phyloP scores from a whole-genome alignment of 371 early-diverging fungal genomes.

The Mortierella polycephala region DNA sequence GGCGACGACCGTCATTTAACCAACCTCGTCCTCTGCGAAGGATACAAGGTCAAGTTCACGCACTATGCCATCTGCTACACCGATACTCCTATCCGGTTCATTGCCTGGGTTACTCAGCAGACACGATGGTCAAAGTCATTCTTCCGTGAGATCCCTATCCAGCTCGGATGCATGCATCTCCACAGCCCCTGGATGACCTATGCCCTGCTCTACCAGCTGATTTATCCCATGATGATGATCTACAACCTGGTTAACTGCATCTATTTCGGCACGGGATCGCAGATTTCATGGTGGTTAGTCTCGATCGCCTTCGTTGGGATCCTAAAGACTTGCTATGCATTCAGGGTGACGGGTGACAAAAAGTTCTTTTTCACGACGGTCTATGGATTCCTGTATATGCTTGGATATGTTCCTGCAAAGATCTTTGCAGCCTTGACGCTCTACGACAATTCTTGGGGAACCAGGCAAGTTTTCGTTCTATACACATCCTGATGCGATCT shows the following conservation, averaged over 20 bases:
- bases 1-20: conserved; percentile 79
- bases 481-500: not conserved
- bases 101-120: conserved; percentile 78
- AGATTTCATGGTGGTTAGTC: conserved; percentile 59
- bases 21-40: conserved; percentile 63
- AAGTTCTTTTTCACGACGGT: conserved; percentile 65
- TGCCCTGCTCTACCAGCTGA: conserved; percentile 69
- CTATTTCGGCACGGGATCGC: conserved; percentile 48
- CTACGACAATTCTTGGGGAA: conserved; percentile 75
- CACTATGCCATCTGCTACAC: conserved; percentile 74
- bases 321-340: conserved; percentile 64
- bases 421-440: conserved; percentile 68
- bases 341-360: conserved; percentile 54
- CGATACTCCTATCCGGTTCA: conserved; percentile 67
- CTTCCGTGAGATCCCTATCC: conserved; percentile 71
- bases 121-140: conserved; percentile 81
- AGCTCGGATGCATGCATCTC: conserved; percentile 63
- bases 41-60: conserved; percentile 68
- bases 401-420: conserved; percentile 71
- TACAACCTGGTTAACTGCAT: conserved; percentile 62
- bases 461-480: conserved; percentile 38
- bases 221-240: conserved; percentile 75
- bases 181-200: conserved; percentile 78
- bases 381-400: conserved; percentile 65
- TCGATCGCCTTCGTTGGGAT: conserved; percentile 61